These are phyloP conservation scores for Lagenidium giganteum DNA, from an alignment of 352 stramenopile species.

Conservation along the genomic window DNA sequence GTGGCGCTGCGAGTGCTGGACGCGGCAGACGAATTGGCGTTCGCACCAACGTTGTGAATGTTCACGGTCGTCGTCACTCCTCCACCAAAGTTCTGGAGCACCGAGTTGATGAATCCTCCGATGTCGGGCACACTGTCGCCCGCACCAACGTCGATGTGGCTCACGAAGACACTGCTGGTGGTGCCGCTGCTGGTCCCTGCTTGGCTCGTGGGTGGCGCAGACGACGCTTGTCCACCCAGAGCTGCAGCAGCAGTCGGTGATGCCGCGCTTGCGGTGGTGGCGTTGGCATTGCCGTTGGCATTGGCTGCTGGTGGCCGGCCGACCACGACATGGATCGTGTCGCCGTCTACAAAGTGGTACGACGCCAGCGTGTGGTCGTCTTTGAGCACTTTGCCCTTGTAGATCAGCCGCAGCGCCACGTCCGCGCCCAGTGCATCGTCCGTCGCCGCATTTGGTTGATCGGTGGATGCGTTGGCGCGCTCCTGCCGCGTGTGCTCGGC, in stretches of 20 bases:
- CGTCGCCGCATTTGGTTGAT: too few species aligned
- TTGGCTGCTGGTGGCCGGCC: constrained; percentile 7
- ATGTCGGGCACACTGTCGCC: constrained; percentile 6
- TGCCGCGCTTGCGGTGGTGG: neutral
- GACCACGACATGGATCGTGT: constrained; percentile 40
- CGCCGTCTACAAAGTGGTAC: constrained; percentile 27
- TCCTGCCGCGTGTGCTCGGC: constrained; percentile 5
- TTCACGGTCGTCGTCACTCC: constrained; percentile 1
- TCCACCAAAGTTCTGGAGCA: constrained; percentile 11
- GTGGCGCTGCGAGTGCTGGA: too few species aligned
- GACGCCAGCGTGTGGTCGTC: constrained; percentile 24
- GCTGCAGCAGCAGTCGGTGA: too few species aligned
- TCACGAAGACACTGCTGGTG: constrained; percentile 11
- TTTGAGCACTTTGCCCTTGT: constrained; percentile 49
- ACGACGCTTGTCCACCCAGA: too few species aligned
- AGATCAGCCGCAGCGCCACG: constrained; percentile 29
- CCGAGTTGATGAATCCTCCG: constrained; percentile 12
- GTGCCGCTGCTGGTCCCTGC: too few species aligned
- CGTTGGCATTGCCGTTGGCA: neutral
- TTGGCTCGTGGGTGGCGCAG: neutral
- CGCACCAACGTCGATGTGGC: constrained; percentile 4
- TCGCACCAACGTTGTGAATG: constrained; percentile 1
- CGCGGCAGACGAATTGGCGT: too few species aligned
- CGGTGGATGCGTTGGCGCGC: neutral
- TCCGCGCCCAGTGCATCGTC: too few species aligned